Percentiles rank a stretch among this genome's conserved stretches.
These are phyloP conservation scores for Colletotrichum shisoi DNA, from an alignment of 2,329 filamentous ascomycete species.

Conservation along the genomic window DNA sequence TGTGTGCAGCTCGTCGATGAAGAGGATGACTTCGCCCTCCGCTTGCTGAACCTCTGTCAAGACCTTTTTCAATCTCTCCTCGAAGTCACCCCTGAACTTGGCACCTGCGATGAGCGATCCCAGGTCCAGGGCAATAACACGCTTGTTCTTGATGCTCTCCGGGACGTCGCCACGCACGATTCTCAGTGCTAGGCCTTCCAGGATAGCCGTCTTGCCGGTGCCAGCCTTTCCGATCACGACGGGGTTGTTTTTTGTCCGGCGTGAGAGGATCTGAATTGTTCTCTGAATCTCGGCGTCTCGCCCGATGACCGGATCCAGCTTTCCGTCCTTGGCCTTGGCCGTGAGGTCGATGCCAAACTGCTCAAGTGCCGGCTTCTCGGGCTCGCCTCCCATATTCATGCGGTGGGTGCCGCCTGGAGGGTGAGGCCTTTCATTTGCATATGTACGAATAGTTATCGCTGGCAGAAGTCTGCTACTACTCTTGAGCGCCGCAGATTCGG, in stretches of 20 bases:
- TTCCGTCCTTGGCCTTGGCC: slow-evolving; percentile 81
- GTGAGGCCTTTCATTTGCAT: slow-evolving; percentile 78
- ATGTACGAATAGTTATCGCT: slow-evolving; percentile 56
- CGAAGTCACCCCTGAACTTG: slow-evolving; percentile 95
- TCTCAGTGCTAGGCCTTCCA: slow-evolving; percentile 87
- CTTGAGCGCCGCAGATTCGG: slow-evolving; percentile 11
- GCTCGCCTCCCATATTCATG: slow-evolving; percentile 82
- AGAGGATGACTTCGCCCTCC: slow-evolving; percentile 88
- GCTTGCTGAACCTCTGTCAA: slow-evolving; percentile 90
- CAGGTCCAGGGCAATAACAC: slow-evolving; percentile 85
- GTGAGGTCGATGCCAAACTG: slow-evolving; percentile 93
- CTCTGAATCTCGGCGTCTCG: slow-evolving; percentile 90
- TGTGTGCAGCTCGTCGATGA: slow-evolving; percentile 93
- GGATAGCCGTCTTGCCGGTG: slow-evolving; percentile 91
- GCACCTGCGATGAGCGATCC: slow-evolving; percentile 94
- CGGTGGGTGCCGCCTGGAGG: slow-evolving; percentile 91
- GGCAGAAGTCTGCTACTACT: slow-evolving; percentile 49
- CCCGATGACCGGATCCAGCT: slow-evolving; percentile 94
- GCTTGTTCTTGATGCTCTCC: slow-evolving; percentile 94
- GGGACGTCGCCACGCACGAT: slow-evolving; percentile 94
- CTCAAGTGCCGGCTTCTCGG: slow-evolving; percentile 86
- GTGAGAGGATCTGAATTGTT: slow-evolving; percentile 91
- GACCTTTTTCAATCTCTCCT: slow-evolving; percentile 90
- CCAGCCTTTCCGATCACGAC: slow-evolving; percentile 92
- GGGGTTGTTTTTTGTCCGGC: slow-evolving; percentile 94